Conservation (phyloP, 1,139 yeast genomes). For the Pichia sp. region DNA sequence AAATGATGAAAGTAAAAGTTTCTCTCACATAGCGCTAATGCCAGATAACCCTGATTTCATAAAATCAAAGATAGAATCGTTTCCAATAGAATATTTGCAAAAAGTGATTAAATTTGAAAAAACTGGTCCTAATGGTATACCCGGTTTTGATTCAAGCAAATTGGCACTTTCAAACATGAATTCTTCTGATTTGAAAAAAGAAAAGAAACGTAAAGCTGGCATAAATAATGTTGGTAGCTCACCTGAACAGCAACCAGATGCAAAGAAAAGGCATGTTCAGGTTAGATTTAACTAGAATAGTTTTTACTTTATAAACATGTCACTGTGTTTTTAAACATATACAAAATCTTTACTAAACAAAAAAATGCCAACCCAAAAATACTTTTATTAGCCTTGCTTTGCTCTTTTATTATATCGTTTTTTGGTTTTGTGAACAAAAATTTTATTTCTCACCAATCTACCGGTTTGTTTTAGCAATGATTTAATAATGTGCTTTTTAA, state of each 20-base stretch:
- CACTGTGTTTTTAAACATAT: neutral
- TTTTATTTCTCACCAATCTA: conserved; percentile 48
- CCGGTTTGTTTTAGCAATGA: conserved; percentile 55
- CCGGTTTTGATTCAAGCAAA: conserved; percentile 68
- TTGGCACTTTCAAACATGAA: conserved; percentile 51
- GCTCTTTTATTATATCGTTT: conserved; percentile 12
- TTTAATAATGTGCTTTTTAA: conserved; percentile 47
- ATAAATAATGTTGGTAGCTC: conserved; percentile 14
- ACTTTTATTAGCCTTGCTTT: no score
- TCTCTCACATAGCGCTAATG: conserved; percentile 49
- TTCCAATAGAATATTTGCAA: conserved; percentile 44
- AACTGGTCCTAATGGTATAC: conserved; percentile 66
- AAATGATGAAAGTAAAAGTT: conserved; percentile 36
- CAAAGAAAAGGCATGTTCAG: conserved; percentile 27
- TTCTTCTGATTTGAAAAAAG: conserved; percentile 32
- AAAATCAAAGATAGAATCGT: conserved; percentile 40
- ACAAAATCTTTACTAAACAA: neutral
- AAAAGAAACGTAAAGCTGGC: conserved; percentile 20
- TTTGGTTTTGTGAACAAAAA: conserved; percentile 26
- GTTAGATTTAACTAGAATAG: conserved; percentile 22
- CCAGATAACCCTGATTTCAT: conserved; percentile 24
- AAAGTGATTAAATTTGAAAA: conserved; percentile 57
- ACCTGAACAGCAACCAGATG: conserved; percentile 18
- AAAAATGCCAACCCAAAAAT: no score
- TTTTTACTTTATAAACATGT: no score